These are phyloP conservation scores for Mercurialis annua DNA, from an alignment of 345 rosid species.

Conservation along the genomic window DNA sequence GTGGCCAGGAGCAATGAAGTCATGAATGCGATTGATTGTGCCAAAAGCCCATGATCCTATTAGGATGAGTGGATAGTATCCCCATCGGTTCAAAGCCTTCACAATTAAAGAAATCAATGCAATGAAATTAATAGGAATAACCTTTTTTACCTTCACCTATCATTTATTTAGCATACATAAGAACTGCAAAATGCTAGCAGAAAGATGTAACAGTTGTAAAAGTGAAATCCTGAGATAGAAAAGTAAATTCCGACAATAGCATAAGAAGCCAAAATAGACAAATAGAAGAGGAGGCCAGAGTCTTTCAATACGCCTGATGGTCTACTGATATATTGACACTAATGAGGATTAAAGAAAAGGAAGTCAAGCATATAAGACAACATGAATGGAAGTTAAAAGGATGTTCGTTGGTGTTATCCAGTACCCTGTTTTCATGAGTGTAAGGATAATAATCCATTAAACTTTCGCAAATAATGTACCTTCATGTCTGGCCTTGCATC, in stretches of 20 bases:
- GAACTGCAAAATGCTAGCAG: neutral
- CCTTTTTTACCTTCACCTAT: neutral
- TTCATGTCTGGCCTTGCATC: conserved; percentile 70
- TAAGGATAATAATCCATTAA: neutral
- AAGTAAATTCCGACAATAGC: neutral
- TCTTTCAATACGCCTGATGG: too few species aligned
- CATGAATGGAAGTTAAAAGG: neutral
- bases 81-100: conserved; percentile 89
- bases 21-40: conserved; percentile 80
- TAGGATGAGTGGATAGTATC: conserved; percentile 88
- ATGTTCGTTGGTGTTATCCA: neutral
- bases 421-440: neutral
- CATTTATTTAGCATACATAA: neutral
- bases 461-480: conserved; percentile 37
- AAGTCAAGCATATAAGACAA: conserved; percentile 5
- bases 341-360: neutral
- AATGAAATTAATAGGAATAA: conserved; percentile 10
- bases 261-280: neutral
- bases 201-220: neutral
- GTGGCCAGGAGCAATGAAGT: conserved; percentile 77
- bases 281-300: neutral
- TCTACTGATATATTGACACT: neutral
- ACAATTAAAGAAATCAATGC: conserved; percentile 15
- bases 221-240: neutral
- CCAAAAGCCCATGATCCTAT: conserved; percentile 98